Percentiles rank a stretch among this genome's conserved stretches.
These are phyloP conservation scores for Microcos paniculata DNA, from an alignment of 345 rosid genomes.

Conservation along the genomic window DNA sequence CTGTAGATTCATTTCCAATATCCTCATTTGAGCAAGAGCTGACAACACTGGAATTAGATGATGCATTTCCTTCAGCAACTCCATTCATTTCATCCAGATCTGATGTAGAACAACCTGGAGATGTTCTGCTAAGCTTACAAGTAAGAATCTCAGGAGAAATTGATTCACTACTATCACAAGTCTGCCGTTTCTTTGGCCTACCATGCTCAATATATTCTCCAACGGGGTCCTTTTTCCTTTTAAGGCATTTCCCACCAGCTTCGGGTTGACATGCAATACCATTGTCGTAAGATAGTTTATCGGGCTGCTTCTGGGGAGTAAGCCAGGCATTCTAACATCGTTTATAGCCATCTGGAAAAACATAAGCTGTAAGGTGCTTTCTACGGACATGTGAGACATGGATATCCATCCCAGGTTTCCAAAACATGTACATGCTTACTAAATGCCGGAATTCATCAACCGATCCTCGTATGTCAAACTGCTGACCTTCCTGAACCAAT, in stretches of 20 bases:
- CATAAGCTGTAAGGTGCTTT: conserved; percentile 59
- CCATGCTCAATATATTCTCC: conserved; percentile 25
- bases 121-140: conserved; percentile 11
- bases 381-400: conserved; percentile 61
- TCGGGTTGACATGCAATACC: conserved; percentile 28
- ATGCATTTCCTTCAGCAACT: conserved; percentile 3
- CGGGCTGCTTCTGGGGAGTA: conserved; percentile 27
- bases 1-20: conserved; percentile 33
- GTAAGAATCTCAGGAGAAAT: conserved; percentile 35
- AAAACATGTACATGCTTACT: conserved; percentile 50
- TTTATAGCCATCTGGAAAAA: conserved; percentile 48
- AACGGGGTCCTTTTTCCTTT: conserved; percentile 40
- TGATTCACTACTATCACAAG: conserved; percentile 29
- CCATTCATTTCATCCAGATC: conserved; percentile 12
- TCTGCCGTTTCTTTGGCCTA: conserved; percentile 29
- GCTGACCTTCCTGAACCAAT: conserved; percentile 57
- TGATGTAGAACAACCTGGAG: conserved; percentile 6
- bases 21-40: conserved; percentile 39
- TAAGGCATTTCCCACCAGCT: conserved; percentile 34
- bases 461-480: conserved; percentile 69
- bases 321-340: conserved; percentile 31
- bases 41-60: conserved; percentile 32
- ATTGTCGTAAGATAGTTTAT: conserved; percentile 28
- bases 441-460: conserved; percentile 56
- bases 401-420: conserved; percentile 77